phyloP scores from a whole-genome alignment of 768 basidiomycete species.

The Arthromyces matolae region DNA sequence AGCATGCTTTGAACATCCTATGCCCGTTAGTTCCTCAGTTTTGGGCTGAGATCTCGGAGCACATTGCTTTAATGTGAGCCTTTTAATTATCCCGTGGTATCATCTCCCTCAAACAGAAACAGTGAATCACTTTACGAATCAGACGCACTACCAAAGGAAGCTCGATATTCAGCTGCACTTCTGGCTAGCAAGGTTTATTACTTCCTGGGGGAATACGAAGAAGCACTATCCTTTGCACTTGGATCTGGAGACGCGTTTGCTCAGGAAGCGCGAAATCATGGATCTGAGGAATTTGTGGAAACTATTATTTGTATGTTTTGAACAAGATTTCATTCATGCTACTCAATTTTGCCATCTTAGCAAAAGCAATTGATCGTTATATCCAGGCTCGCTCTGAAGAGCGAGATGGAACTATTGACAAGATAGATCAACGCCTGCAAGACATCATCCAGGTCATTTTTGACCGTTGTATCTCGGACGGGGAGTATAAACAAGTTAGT shows the following conservation, averaged over 20 bases:
- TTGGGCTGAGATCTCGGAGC: slow-evolving; percentile 98
- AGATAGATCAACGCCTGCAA: slow-evolving; percentile 78
- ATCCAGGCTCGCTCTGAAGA: slow-evolving; percentile 66
- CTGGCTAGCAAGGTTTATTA: slow-evolving; percentile 98
- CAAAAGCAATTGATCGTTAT: slow-evolving; percentile 95
- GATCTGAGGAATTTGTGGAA: slow-evolving; percentile 85
- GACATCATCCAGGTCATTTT: slow-evolving; percentile 89
- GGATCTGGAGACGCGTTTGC: slow-evolving; percentile 87
- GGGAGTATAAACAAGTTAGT: slow-evolving; percentile 85
- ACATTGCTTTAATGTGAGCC: slow-evolving; percentile 86
- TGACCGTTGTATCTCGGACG: slow-evolving; percentile 77
- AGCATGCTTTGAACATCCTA: slow-evolving; percentile 85
- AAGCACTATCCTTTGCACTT: slow-evolving; percentile 92
- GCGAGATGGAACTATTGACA: slow-evolving; percentile 44
- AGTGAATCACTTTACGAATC: slow-evolving; percentile 92
- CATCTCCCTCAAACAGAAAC: slow-evolving; percentile 12
- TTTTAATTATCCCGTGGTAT: slow-evolving; percentile 14
- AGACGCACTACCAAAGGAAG: slow-evolving; percentile 65
- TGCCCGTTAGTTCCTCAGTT: slow-evolving; percentile 86
- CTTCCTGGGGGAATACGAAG: slow-evolving; percentile 92
- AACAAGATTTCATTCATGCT: neutral
- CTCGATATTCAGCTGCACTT: slow-evolving; percentile 81
- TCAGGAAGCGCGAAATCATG: slow-evolving; percentile 56
- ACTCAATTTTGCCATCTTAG: slow-evolving; percentile 36
- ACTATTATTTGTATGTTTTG: slow-evolving; percentile 83